Percentiles rank a stretch among this genome's conserved stretches.
Conservation (phyloP, 129 eudicot species). For the Pseudognaphalium luteoalbum region DNA sequence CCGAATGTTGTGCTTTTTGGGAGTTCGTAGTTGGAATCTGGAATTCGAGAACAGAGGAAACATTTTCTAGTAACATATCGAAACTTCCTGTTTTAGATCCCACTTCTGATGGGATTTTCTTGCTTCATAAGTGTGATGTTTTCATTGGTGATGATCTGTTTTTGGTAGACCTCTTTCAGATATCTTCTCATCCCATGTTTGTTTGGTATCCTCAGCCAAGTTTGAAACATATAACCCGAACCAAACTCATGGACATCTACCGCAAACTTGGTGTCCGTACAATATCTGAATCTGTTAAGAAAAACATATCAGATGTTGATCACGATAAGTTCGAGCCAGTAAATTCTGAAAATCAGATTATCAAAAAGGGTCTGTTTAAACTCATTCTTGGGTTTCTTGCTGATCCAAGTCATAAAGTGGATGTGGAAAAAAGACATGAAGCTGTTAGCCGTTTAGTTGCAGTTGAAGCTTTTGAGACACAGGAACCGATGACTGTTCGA, state of each 20-base stretch:
- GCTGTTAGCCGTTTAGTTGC: constrained; percentile 32
- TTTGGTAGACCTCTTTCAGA: constrained; percentile 47
- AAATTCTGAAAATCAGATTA: constrained; percentile 23
- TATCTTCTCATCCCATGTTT: constrained; percentile 34
- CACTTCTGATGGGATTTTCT: constrained; percentile 42
- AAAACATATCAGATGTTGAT: constrained; percentile 29
- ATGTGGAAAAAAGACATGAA: constrained; percentile 38
- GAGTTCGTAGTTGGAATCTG: too few species aligned
- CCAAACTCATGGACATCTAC: constrained; percentile 42
- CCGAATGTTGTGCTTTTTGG: too few species aligned
- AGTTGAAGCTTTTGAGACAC: constrained; percentile 39
- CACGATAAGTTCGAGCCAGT: constrained; percentile 20
- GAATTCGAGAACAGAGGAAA: too few species aligned
- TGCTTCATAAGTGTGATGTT: constrained; percentile 22
- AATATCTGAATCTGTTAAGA: constrained; percentile 43
- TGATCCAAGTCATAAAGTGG: constrained; percentile 27
- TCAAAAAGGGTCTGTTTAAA: constrained; percentile 32
- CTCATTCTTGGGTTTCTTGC: constrained; percentile 54
- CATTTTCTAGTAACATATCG: too few species aligned
- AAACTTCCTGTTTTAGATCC: too few species aligned
- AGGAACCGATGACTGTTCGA: constrained; percentile 28
- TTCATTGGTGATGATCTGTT: constrained; percentile 54
- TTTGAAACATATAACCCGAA: constrained; percentile 25
- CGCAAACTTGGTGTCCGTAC: constrained; percentile 45
- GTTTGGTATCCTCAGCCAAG: constrained; percentile 52